Conservation (phyloP, 2,329 filamentous ascomycete species). For the Decorospora gaudefroyi region DNA sequence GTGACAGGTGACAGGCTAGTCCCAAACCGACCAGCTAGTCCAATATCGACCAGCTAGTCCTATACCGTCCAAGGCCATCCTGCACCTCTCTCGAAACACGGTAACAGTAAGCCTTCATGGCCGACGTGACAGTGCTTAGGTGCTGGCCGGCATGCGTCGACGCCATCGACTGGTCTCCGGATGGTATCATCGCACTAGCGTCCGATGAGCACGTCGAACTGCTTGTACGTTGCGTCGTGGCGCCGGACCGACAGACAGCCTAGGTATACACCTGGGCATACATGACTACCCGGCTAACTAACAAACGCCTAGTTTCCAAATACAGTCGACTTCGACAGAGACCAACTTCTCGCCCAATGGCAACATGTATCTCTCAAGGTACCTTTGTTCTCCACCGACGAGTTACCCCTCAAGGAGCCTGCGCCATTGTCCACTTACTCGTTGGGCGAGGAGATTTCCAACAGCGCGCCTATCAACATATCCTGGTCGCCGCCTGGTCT, state of each 20-base stretch:
- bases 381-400: constrained; percentile 58
- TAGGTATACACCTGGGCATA: too few relatives aligned
- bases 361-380: constrained; percentile 51
- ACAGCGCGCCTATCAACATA: constrained; percentile 55
- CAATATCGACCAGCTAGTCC: too few relatives aligned
- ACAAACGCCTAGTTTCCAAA: constrained; percentile 40
- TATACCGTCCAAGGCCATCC: too few relatives aligned
- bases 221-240: constrained; percentile 46
- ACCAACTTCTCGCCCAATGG: constrained; percentile 42
- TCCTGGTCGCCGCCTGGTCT: constrained; percentile 63
- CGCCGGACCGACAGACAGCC: too few relatives aligned
- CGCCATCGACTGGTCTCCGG: constrained; percentile 63
- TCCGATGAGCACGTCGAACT: constrained; percentile 61
- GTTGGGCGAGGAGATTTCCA: constrained; percentile 63
- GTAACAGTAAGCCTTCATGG: constrained; percentile 33
- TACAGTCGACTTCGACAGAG: constrained; percentile 33
- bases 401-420: constrained; percentile 54
- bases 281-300: constrained; percentile 1
- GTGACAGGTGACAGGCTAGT: too few relatives aligned
- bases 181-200: constrained; percentile 62
- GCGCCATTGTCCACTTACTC: constrained; percentile 57
- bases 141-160: constrained; percentile 58
- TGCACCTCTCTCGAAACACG: too few relatives aligned
- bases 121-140: constrained; percentile 41
- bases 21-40: too few relatives aligned